Percentiles rank a stretch among this genome's conserved stretches.
These are phyloP conservation scores for Pseudognaphalium luteoalbum DNA, from an alignment of 129 eudicot genomes.

Conservation along the genomic window DNA sequence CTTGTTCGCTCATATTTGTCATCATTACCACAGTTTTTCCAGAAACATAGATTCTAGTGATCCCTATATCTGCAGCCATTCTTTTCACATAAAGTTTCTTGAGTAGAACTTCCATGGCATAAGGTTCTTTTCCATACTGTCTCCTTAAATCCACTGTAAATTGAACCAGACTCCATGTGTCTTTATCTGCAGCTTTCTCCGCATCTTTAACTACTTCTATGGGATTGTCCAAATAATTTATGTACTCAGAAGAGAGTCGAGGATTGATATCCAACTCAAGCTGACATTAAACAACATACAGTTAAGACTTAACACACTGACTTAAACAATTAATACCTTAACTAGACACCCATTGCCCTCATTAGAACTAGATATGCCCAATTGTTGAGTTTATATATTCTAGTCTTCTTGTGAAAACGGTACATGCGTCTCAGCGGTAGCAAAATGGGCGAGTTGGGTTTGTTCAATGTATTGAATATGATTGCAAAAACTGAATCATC, in stretches of 20 bases:
- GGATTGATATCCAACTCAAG: slow-evolving; percentile 83
- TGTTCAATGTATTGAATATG: not conserved
- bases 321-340: not conserved
- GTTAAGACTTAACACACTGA: not conserved
- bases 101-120: slow-evolving; percentile 83
- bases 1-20: slow-evolving; percentile 71
- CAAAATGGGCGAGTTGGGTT: not conserved
- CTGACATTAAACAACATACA: slow-evolving; percentile 40
- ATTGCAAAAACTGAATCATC: not conserved
- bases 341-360: not conserved
- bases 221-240: slow-evolving; percentile 89
- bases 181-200: slow-evolving; percentile 79
- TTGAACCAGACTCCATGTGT: slow-evolving; percentile 69
- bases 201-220: slow-evolving; percentile 74
- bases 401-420: not conserved
- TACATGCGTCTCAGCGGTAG: not conserved
- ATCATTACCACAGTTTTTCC: slow-evolving; percentile 81
- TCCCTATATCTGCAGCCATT: slow-evolving; percentile 97
- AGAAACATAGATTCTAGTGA: slow-evolving; percentile 69
- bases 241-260: slow-evolving; percentile 92
- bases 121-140: slow-evolving; percentile 91
- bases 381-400: not conserved
- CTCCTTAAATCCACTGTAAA: slow-evolving; percentile 79
- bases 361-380: not conserved
- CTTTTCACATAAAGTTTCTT: slow-evolving; percentile 88